phyloP scores from a whole-genome alignment of 441 rosid genomes.

The Gossypium lobatum region DNA sequence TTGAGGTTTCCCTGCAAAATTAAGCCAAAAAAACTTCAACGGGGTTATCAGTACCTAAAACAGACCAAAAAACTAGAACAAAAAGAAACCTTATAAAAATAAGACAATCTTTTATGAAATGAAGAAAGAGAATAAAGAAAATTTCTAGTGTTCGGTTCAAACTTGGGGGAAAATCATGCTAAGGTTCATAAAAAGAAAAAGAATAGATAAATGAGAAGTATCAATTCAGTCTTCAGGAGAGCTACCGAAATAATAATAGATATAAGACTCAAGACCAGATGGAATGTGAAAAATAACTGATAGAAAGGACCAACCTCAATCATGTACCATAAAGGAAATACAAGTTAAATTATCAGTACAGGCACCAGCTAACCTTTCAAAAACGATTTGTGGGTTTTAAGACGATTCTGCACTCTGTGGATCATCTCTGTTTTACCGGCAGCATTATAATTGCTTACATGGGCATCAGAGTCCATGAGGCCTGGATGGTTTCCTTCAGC shows the following conservation, averaged over 20 bases:
- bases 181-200: neutral
- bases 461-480: slow-evolving; percentile 17
- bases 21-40: neutral
- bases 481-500: slow-evolving; percentile 22
- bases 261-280: neutral
- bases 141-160: neutral
- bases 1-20: slow-evolving; percentile 22
- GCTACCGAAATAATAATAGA: neutral
- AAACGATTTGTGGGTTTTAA: slow-evolving; percentile 20
- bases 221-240: neutral
- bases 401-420: slow-evolving; percentile 17
- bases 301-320: neutral
- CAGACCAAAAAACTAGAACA: neutral
- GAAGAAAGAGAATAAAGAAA: neutral
- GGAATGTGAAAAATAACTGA: neutral
- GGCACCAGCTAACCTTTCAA: slow-evolving; percentile 30
- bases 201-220: neutral
- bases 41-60: neutral
- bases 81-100: neutral
- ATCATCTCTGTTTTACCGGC: slow-evolving; percentile 15
- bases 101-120: neutral
- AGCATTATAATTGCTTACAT: slow-evolving; percentile 11
- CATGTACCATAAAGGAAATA: slow-evolving; percentile 3
- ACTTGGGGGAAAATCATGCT: neutral
- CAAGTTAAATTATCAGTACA: neutral